phyloP scores from a whole-genome alignment of 2,329 filamentous ascomycete genomes.

The Neofusicoccum umdonicola region DNA sequence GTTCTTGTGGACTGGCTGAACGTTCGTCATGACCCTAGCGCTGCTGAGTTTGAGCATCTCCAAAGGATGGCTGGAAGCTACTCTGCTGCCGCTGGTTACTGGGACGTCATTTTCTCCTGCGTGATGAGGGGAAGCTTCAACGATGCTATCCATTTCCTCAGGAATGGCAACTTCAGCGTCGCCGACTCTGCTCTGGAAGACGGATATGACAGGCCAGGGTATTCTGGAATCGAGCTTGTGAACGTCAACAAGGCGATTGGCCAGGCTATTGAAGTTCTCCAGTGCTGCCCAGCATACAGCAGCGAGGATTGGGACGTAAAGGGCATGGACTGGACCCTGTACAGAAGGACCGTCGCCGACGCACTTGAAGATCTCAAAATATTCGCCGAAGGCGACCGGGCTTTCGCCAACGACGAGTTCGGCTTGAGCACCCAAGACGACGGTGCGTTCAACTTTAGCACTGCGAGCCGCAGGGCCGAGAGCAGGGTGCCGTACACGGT shows the following conservation, averaged over 20 bases:
- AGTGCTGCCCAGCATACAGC: slow-evolving; percentile 67
- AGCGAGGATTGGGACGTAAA: slow-evolving; percentile 77
- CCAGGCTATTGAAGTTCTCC: slow-evolving; percentile 66
- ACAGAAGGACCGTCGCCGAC: slow-evolving; percentile 70
- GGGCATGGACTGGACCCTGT: slow-evolving; percentile 78
- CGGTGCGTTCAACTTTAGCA: slow-evolving; percentile 60
- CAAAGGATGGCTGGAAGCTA: slow-evolving; percentile 66
- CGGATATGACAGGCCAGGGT: slow-evolving; percentile 63
- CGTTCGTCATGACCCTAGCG: slow-evolving; percentile 69
- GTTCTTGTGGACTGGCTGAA: slow-evolving; percentile 82
- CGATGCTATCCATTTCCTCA: slow-evolving; percentile 66
- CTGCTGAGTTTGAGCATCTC: slow-evolving; percentile 65
- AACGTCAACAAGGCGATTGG: slow-evolving; percentile 73
- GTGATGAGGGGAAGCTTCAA: slow-evolving; percentile 72
- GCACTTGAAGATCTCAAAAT: slow-evolving; percentile 69
- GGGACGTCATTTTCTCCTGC: slow-evolving; percentile 75
- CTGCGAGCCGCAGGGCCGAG: slow-evolving; percentile 69
- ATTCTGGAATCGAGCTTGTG: slow-evolving; percentile 71
- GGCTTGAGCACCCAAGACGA: slow-evolving; percentile 39
- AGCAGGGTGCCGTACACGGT: slow-evolving; percentile 87
- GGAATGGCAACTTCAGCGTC: slow-evolving; percentile 73
- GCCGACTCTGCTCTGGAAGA: slow-evolving; percentile 66
- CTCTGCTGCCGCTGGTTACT: slow-evolving; percentile 74
- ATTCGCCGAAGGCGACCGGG: slow-evolving; percentile 73
- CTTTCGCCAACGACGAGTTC: slow-evolving; percentile 46